Base-by-base conservation (phyloP, 169 alveolate species). In the Theileria orientalis region DNA sequence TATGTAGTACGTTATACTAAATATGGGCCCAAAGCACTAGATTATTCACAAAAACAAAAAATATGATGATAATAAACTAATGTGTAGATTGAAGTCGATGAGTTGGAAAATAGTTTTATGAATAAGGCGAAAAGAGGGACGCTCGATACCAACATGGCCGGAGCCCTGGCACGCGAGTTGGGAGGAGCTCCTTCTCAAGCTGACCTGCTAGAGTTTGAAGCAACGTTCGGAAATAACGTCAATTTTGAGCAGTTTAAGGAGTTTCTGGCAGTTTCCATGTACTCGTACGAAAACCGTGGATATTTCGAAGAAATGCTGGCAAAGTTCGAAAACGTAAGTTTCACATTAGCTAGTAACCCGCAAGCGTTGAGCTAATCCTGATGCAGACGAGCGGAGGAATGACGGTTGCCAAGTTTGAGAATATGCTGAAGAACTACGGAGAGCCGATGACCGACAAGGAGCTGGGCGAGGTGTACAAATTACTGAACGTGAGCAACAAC, bases 361-460 rank as follows among this genome's bases (percentile, higher is more conserved):
- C 7, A 42, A 8, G 7, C 25, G 25, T 35, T 25, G 19, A 19
- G 14, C 25, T 49, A 33, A 32, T 21, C 40, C 11, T 57, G 8
- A 8, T 51, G n/a, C 69, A 80, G 88, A 82, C 42, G 74, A 32
- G 47, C 47, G 51, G 46, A 25, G 73, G 37, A 35, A 56, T 80
- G 19, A 40, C 29, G 14, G 40, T 21, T 51, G 23, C 37, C 29
- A 76, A 80, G 52, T 73, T 70, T 23, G 83, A 72, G 84, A 46
- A 80, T 63, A 66, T 80, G 54, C 35, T 80, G 79, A 40, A 40
- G 59, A 80, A 80, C 73, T 80, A 80, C 69, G 88, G 88, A 11
- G 88, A 80, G 78, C 88, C 88, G 19, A 21, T 80, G 82, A 73
- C 84, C 25, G 71, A 70, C 1, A 69, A n/a, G 19, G 88, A 80